These are phyloP conservation scores for Schizochytrium sp. DNA, from an alignment of 108 stramenopile genomes.

Conservation along the genomic window DNA sequence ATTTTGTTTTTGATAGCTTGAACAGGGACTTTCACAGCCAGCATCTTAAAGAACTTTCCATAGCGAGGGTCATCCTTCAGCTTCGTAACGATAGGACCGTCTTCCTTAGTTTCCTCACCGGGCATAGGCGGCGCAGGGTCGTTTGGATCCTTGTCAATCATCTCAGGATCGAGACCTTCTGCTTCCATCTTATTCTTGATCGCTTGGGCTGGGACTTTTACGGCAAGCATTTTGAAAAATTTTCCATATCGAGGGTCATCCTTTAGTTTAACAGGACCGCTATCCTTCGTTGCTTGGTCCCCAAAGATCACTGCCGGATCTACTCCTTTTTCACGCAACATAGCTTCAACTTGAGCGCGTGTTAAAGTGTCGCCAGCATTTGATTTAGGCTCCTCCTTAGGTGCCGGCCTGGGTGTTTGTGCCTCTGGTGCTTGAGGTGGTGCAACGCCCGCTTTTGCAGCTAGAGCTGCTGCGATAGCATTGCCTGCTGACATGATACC, in stretches of 20 bases:
- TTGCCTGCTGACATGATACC: neutral
- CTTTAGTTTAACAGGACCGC: slow-evolving; percentile 13
- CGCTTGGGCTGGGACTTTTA: neutral
- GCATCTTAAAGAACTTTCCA: neutral
- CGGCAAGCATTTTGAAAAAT: slow-evolving; percentile 35
- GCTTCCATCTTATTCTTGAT: neutral
- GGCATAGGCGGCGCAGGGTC: neutral
- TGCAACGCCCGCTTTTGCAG: neutral
- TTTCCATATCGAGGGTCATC: neutral
- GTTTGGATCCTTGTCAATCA: neutral
- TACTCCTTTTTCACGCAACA: slow-evolving; percentile 47
- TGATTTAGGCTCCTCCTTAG: neutral
- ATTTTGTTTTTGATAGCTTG: slow-evolving; percentile 2
- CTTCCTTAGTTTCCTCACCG: neutral
- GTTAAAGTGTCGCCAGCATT: neutral
- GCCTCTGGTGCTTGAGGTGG: neutral
- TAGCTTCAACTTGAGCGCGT: neutral
- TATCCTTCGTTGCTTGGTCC: neutral
- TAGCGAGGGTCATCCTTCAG: neutral
- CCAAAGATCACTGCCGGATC: slow-evolving; percentile 30
- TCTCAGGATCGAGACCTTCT: neutral
- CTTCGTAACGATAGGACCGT: neutral
- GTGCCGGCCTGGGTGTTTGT: neutral
- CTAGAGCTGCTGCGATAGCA: neutral
- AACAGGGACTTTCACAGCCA: neutral